Conservation (phyloP, 2,329 filamentous ascomycete genomes). For the Sclerotinia trifoliorum region DNA sequence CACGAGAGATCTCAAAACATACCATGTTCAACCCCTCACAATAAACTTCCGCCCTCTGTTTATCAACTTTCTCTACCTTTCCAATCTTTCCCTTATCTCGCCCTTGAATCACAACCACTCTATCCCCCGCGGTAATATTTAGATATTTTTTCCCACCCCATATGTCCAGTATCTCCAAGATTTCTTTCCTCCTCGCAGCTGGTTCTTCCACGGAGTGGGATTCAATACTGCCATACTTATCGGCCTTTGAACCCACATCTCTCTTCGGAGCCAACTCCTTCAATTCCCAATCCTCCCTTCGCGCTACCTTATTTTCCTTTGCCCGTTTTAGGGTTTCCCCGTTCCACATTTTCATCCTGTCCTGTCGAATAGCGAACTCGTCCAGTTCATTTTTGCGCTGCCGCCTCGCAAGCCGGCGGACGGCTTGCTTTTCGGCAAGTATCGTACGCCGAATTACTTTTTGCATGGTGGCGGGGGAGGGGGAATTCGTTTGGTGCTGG, state of each 20-base stretch:
- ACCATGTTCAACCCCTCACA: constrained; percentile 65
- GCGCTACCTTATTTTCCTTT: constrained; percentile 52
- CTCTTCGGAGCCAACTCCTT: constrained; percentile 76
- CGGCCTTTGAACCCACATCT: constrained; percentile 60
- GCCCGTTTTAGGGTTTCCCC: constrained; percentile 36
- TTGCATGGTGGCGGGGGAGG: constrained; percentile 54
- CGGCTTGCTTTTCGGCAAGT: constrained; percentile 64
- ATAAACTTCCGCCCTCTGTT: constrained; percentile 55
- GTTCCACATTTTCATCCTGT: background rate
- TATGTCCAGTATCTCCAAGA: constrained; percentile 39
- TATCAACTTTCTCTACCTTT: constrained; percentile 58
- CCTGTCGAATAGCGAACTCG: background rate
- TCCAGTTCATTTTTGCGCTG: constrained; percentile 35
- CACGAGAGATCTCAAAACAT: constrained; percentile 37
- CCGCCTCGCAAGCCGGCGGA: constrained; percentile 46
- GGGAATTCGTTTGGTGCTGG: constrained; percentile 18
- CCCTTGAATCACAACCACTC: constrained; percentile 78
- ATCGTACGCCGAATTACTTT: constrained; percentile 66
- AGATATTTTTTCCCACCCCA: constrained; percentile 48
- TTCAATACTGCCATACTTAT: constrained; percentile 58
- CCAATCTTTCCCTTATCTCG: constrained; percentile 82
- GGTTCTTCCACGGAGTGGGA: constrained; percentile 39
- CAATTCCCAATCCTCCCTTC: constrained; percentile 74
- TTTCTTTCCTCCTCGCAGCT: constrained; percentile 28
- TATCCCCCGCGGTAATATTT: constrained; percentile 67